Evolutionary conservation across 1,139 yeast species (phyloP), one percentile per base, ranked within the genome.

Genomic region (Debaryomyces subglobosus): DNA sequence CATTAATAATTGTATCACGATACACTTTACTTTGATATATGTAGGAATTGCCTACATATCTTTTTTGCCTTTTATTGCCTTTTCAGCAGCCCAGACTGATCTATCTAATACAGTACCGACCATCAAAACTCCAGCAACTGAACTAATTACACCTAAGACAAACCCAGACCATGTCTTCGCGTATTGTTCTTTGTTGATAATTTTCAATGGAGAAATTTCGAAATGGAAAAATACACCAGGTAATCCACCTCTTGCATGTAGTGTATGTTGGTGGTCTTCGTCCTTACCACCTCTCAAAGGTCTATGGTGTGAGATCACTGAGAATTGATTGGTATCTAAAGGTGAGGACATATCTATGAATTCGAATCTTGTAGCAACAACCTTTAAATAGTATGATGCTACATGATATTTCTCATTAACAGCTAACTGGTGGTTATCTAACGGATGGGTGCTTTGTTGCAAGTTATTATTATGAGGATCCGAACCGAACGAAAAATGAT

Each of bases 131-230:
- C 98, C 98, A 8, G 98, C 98, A 41, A 92, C 79, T 9, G 96
- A 89, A 52, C 96, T 86, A 57, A 94, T 81, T 41, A 89, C 89
- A 35, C 96, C 92, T 55, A 94, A 77, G 36, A 92, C 65, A 63
- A 94, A 92, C 3, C 94, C 89, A 24, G 96, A 88, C 84, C 96
- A 86, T 0, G 95, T 78, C 65, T 85, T 87, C 35, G 84, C 81
- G 57, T 85, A 87, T 55, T 83, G 85, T 65, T 94, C 96, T 47
- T 82, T 78, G 68, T 92, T 91, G 60, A 92, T 89, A 45, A 94
- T 92, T 65, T 92, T 91, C 73, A 94, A 75, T 7, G 99, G 97
- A 46, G 96, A 86, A 63, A 94, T 91, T 60, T 94, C 99, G 68
- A 92, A 92, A 60, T 85, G 77, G 71, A 94, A 83, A 65, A 84